Evolutionary conservation across 2,329 filamentous ascomycete species (phyloP).

Genomic region (Hysterium pulicare): DNA sequence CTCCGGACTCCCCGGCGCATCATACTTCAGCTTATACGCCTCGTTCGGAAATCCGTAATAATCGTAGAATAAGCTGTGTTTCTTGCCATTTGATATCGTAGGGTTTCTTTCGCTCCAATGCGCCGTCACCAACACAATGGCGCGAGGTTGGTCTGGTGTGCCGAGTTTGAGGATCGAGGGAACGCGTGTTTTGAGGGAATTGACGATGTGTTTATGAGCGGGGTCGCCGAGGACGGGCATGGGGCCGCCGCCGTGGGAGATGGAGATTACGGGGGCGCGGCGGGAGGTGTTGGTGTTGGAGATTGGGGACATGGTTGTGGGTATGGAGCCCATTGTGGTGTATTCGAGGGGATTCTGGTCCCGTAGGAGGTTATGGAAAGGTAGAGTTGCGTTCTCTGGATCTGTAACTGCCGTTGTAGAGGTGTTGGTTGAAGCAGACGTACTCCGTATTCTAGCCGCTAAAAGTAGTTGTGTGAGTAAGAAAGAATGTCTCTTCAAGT

Average conservation of each 20-base stretch:
- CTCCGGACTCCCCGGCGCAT: slow-evolving; percentile 54
- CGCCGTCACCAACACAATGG: slow-evolving; percentile 57
- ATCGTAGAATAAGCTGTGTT: slow-evolving; percentile 54
- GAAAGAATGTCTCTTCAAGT: background rate
- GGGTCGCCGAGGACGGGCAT: slow-evolving; percentile 59
- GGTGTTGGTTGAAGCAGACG: background rate
- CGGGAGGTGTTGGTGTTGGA: slow-evolving; percentile 7
- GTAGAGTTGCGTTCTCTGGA: background rate
- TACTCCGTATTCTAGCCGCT: too few species aligned
- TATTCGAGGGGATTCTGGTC: too few species aligned
- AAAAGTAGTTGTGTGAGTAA: background rate
- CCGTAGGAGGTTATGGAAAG: too few species aligned
- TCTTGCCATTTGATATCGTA: slow-evolving; percentile 49
- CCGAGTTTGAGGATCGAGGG: slow-evolving; percentile 56
- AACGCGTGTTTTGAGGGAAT: slow-evolving; percentile 52
- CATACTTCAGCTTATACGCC: slow-evolving; percentile 55
- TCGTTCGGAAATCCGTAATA: slow-evolving; percentile 59
- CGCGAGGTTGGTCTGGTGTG: slow-evolving; percentile 48
- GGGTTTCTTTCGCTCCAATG: slow-evolving; percentile 54
- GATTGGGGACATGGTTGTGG: too few species aligned
- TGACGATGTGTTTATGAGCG: slow-evolving; percentile 48
- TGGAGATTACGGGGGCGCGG: slow-evolving; percentile 36
- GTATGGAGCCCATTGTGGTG: too few species aligned
- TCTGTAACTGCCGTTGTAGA: background rate
- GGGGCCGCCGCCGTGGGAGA: slow-evolving; percentile 48